Evolutionary conservation across 148 eudicot genomes (phyloP), one percentile per base, ranked within the genome.

Genomic region (Rhododendron ferrugineum): DNA sequence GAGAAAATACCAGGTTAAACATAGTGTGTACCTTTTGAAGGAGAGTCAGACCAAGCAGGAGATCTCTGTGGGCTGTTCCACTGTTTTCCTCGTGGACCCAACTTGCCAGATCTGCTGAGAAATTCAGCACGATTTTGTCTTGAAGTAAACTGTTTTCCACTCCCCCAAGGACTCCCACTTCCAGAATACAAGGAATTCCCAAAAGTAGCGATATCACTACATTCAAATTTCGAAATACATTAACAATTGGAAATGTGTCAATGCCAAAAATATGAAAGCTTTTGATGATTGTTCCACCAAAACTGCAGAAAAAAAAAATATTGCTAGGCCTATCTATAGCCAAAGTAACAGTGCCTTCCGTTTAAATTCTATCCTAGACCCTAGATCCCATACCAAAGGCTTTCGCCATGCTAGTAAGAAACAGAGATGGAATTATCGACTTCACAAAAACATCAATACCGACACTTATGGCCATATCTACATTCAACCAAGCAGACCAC

Each of bases 111-210:
- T 90, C 87, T 89, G 83, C 92, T 91, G 58, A 83, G 84, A 85
- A 93, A 93, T 87, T 91, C 95, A 50, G 94, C 90, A 49, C 89
- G 91, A 56, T 85, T 89, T 32, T 70, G 82, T 34, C 75, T 89
- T 34, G 81, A 64, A 37, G 84, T 78, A 68, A 77, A 60, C 60
- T 76, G 82, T 79, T 79, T 81, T 73, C 64, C 78, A 83, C 87
- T 82, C 47, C 80, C 46, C 86, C 85, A 84, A 86, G 86, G 74
- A 68, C 81, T 87, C 56, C 60, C 49, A 34, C 40, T 68, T 87
- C 83, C 84, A n/a, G 70, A 78, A 79, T 10, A 84, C 32, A 80
- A 50, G 84, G 84, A 54, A 82, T 52, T 28, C 79, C 58, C 68
- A 79, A 28, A 72, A 72, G 37, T 8, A 60, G 73, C 34, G 1